Percentiles rank a stretch among this genome's conserved stretches.
Evolutionary conservation across 2,329 filamentous ascomycete species (phyloP).

Genomic region (Ophiobolus disseminans): DNA sequence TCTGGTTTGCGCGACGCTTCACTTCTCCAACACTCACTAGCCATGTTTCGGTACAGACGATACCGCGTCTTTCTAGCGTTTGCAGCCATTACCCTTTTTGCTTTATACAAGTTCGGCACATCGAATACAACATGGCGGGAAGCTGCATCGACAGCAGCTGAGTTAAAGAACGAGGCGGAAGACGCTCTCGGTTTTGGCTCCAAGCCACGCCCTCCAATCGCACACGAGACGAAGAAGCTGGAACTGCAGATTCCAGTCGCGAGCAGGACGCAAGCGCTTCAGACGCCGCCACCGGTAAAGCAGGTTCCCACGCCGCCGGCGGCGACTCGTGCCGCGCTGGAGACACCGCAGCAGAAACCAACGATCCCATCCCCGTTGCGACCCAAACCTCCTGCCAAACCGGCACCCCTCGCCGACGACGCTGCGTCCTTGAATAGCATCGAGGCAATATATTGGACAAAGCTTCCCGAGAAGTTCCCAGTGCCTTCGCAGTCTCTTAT

Average conservation of each 20-base stretch:
- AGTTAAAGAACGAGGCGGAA: constrained; percentile 23
- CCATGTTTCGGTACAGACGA: constrained; percentile 66
- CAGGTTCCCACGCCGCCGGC: constrained; percentile 16
- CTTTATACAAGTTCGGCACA: constrained; percentile 60
- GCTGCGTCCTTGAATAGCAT: constrained; percentile 24
- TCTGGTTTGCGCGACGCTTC: constrained; percentile 12
- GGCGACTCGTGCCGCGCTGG: constrained; percentile 15
- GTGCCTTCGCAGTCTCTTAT: constrained; percentile 74
- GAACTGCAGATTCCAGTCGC: constrained; percentile 41
- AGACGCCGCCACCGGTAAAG: constrained; percentile 41
- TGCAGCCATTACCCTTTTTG: constrained; percentile 62
- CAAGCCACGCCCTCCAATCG: constrained; percentile 33
- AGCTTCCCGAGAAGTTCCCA: constrained; percentile 78
- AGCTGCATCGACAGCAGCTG: constrained; percentile 29
- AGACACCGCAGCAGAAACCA: constrained; percentile 20
- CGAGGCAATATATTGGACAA: constrained; percentile 71
- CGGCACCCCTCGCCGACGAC: constrained; percentile 29
- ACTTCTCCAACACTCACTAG: constrained; percentile 10
- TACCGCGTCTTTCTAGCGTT: constrained; percentile 67
- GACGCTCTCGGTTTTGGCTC: constrained; percentile 24
- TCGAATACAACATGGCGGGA: constrained; percentile 52
- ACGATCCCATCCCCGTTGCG: constrained; percentile 22
- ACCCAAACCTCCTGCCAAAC: constrained; percentile 19
- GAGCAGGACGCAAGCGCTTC: constrained; percentile 27
- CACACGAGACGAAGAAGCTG: constrained; percentile 42